A percentile compares a stretch with the other conserved stretches of the same genome.
These are phyloP conservation scores for Dysphania ambrosioides DNA, from an alignment of 148 eudicot genomes.

Conservation along the genomic window DNA sequence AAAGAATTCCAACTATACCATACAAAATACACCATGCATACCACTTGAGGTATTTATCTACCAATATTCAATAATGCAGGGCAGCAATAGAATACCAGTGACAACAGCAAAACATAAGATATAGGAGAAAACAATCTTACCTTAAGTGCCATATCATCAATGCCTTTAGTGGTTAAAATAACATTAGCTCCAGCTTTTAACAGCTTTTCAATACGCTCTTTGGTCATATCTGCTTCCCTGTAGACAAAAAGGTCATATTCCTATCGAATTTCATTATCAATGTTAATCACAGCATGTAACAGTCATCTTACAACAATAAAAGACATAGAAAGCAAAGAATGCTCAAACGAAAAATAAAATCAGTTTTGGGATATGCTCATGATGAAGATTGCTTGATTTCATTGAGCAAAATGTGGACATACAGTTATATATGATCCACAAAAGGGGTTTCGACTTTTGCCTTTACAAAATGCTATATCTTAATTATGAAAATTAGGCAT, in stretches of 20 bases:
- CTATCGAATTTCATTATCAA: background rate
- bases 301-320: background rate
- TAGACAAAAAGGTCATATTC: constrained; percentile 1
- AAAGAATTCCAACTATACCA: no score
- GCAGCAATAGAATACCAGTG: background rate
- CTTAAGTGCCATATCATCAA: constrained; percentile 99
- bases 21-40: no score
- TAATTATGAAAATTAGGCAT: no score
- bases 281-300: background rate
- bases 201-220: constrained; percentile 90
- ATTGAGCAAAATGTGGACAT: no score
- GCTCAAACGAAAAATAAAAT: background rate
- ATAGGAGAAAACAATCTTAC: constrained; percentile 33
- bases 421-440: no score
- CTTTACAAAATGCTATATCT: background rate
- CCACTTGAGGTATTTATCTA: no score
- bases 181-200: constrained; percentile 95
- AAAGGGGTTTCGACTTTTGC: background rate
- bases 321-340: background rate
- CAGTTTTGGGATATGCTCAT: background rate
- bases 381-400: background rate
- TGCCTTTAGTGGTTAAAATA: constrained; percentile 85
- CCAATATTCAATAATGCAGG: background rate
- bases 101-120: background rate
- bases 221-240: constrained; percentile 99